Evolutionary conservation across 2,329 filamentous ascomycete species (phyloP), one percentile per base, ranked within the genome.

Genomic region (Ceratocystis smalleyi): DNA sequence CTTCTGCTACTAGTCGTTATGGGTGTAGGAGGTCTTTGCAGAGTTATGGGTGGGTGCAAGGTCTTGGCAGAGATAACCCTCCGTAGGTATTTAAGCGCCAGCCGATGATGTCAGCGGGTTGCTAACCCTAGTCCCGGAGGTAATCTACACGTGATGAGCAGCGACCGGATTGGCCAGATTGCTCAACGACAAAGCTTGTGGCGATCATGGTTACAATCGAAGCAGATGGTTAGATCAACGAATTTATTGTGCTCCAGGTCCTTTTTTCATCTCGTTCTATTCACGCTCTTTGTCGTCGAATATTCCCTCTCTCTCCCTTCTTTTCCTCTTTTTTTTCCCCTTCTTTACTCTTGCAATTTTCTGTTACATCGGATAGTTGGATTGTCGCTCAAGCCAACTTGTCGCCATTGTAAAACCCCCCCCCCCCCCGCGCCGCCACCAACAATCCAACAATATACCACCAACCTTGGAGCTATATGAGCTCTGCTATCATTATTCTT

Each of bases 291-390:
- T 19, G 24, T 66, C 57, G 63, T 22, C 27, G 57, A 24, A 30
- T 32, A 12, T 10, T 63, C 65, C 49, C 45, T 43, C 63, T 61
- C 55, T 49, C 5, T 45, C 62, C 43, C 30, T 45, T 40, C 27
- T 43, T 45, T 43, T 4, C 3, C 5, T 40, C 3, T 4, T 15
- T 40, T 40, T 35, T 40, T 40, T 4, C 3, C 27, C 5, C 22
- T 27, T 45, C 35, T 59, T 60, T 30, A 27, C 17, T 43, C 32
- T 43, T 57, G 45, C 35, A 40, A 35, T 54, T n/a, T 57, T 17
- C 22, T 51, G 2, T 15, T 40, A 40, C 35, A 15, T 40, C 22
- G n/a, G 45, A n/a, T 57, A 30, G 5, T 17, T 15, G 3, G 27
- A 19, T 32, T 57, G 27, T 57, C 12, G 32, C 51, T 32, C 51